Base-by-base conservation (phyloP, 2,329 filamentous ascomycete species). In the Colletotrichum sp. region DNA sequence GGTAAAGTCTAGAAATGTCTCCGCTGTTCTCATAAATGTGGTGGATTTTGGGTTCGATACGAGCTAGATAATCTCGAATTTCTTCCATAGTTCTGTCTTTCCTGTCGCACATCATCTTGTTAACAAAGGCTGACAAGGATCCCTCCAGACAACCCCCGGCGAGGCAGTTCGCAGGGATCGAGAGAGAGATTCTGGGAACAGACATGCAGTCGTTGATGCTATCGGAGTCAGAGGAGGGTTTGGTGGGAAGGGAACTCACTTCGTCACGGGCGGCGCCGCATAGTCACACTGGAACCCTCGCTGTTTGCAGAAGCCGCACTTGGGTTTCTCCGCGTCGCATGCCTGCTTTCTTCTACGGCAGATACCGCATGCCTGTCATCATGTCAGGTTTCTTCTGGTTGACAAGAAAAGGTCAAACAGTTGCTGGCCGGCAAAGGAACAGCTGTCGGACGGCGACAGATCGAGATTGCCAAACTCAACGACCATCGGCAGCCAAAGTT, bases 81-180 rank as follows among this genome's bases (percentile, higher is more conserved):
- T 93, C 90, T 57, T 91, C 87, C 78, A 92, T 85, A 4, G 90
- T 92, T 82, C 90, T 92, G 81, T 93, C 91, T 83, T 93, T 93
- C 81, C 90, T 92, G 79, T 29, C 36, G 16, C 34, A 49, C 34
- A 27, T 49, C 27, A 59, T 30, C 30, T 36, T 32, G 22, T 74
- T 27, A 25, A 49, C 19, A 74, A 62, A 57, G 19, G 34, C 39
- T 63, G n/a, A 68, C 25, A 13, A 13, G 36, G 55, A 70, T 22
- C 67, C 61, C 69, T 71, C 36, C 39, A 73, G 71, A 66, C 68
- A 67, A 57, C 61, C 73, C 34, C 19, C 36, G 6, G 4, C 8
- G 16, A 62, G 19, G 29, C 16, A 22, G 19, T 62, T 8, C 19
- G 44, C n/a, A 49, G 44, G 44, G 44, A 19, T 49, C 6, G 11